A percentile compares a stretch with the other conserved stretches of the same genome.
Conservation (phyloP, 805 yeast genomes). For the Lipomyces kockii region DNA sequence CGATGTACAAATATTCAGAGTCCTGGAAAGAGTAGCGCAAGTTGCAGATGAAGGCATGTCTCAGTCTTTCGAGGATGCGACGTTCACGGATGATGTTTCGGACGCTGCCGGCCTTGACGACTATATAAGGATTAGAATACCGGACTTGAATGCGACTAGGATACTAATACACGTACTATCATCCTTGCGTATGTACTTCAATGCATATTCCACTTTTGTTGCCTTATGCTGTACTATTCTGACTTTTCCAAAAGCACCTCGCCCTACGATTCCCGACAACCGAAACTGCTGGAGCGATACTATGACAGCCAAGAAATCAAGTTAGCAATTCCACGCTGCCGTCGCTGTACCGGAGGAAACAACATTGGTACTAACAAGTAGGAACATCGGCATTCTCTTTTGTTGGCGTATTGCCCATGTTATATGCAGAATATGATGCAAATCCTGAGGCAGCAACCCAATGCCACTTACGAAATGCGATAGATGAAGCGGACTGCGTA, state of each 20-base stretch:
- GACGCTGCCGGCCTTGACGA: conserved; percentile 28
- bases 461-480: neutral
- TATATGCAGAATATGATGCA: neutral
- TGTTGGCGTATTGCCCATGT: conserved; percentile 7
- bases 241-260: conserved; percentile 87
- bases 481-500: neutral
- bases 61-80: conserved; percentile 37
- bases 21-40: conserved; percentile 43
- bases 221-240: conserved; percentile 48
- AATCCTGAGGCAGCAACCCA: neutral
- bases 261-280: conserved; percentile 68
- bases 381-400: neutral
- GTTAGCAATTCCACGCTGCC: neutral
- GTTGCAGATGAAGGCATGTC: conserved; percentile 42
- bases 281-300: conserved; percentile 37
- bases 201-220: conserved; percentile 37
- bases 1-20: conserved; percentile 37
- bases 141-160: neutral
- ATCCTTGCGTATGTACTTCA: conserved; percentile 41
- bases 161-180: conserved; percentile 20
- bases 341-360: neutral
- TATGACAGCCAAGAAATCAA: neutral
- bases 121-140: conserved; percentile 6
- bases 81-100: conserved; percentile 40
- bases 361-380: neutral